Conservation (phyloP, 2,329 filamentous ascomycete genomes). For the Bimuria novae-zelandiae region DNA sequence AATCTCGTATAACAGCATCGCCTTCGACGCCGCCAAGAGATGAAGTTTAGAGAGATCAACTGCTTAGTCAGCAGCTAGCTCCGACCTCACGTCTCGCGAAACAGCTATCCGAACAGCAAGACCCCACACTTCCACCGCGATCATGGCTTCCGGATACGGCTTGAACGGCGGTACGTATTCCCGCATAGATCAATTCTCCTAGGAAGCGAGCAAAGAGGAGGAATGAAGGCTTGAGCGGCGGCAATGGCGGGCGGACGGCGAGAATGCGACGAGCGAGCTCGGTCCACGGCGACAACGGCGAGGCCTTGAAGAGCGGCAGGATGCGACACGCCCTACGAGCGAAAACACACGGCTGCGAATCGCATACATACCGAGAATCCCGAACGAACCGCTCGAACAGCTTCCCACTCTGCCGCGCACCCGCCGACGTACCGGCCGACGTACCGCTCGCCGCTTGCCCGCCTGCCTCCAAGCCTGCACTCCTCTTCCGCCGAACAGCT, state of each 20-base stretch:
- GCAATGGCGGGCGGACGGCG: conserved; percentile 15
- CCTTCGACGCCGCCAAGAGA: neutral
- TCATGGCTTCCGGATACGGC: conserved; percentile 83
- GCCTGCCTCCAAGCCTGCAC: too few species aligned
- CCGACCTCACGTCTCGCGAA: conserved; percentile 26
- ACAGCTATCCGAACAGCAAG: conserved; percentile 15
- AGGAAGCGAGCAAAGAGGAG: neutral
- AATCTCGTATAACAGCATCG: neutral
- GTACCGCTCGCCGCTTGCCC: too few species aligned
- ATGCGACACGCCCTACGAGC: too few species aligned
- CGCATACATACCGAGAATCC: too few species aligned
- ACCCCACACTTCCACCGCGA: conserved; percentile 41
- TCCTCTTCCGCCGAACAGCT: neutral
- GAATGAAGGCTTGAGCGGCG: conserved; percentile 10
- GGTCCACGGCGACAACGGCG: conserved; percentile 10
- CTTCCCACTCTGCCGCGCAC: too few species aligned
- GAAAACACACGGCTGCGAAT: too few species aligned
- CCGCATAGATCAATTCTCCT: neutral
- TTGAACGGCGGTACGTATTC: conserved; percentile 72
- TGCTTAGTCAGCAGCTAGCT: conserved; percentile 12
- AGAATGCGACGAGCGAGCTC: conserved; percentile 10
- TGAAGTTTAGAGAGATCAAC: neutral
- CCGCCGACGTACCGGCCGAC: too few species aligned
- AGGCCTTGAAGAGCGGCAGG: neutral
- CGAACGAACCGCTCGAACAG: too few species aligned